Conservation (phyloP, 176 grass and related monocot genomes). For the Otatea glauca region DNA sequence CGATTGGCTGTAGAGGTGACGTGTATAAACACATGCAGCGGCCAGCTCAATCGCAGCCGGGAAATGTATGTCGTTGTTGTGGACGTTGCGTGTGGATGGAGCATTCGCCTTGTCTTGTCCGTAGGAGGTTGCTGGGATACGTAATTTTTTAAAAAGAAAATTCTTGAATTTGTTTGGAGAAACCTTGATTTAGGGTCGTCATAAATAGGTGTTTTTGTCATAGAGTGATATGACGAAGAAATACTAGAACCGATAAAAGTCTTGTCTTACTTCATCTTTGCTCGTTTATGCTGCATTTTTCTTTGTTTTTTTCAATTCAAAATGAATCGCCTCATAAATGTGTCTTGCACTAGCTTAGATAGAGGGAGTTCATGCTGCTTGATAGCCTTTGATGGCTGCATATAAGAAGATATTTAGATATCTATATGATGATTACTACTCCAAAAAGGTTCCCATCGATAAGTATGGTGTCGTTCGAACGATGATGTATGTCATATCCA, state of each 20-base stretch:
- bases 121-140: not conserved
- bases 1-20: constrained; percentile 20
- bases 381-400: not conserved
- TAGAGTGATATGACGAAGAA: not conserved
- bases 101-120: constrained; percentile 2
- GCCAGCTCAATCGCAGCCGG: constrained; percentile 16
- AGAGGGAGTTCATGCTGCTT: not conserved
- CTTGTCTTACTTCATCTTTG: not conserved
- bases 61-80: not conserved
- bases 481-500: not conserved
- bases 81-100: constrained; percentile 27
- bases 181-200: not conserved
- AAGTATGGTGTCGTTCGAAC: not conserved
- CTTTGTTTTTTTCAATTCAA: not conserved
- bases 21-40: not conserved
- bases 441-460: not conserved
- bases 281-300: not conserved
- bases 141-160: not conserved
- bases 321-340: not conserved
- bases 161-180: not conserved
- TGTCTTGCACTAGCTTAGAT: not conserved
- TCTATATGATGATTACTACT: not conserved
- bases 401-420: not conserved
- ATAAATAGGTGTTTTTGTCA: not conserved
- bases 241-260: not conserved